Percentiles rank a stretch among this genome's conserved stretches.
These are phyloP conservation scores for Nepenthes gracilis DNA, from an alignment of 148 eudicot genomes.

Conservation along the genomic window DNA sequence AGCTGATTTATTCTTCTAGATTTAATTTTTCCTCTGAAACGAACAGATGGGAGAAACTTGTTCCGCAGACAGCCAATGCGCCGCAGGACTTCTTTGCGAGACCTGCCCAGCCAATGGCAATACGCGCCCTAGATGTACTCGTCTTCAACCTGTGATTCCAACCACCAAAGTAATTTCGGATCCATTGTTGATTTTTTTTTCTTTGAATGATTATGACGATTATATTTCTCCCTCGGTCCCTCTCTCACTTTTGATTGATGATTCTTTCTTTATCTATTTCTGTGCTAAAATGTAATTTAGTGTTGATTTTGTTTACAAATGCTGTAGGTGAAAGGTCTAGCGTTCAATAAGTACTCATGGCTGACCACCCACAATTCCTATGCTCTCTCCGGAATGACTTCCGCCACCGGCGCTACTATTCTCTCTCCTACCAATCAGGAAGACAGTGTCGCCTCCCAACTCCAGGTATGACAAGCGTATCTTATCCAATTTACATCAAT, in stretches of 20 bases:
- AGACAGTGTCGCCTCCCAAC: constrained; percentile 63
- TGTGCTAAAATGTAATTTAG: no score
- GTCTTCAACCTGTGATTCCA: constrained; percentile 52
- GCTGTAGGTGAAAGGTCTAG: constrained; percentile 52
- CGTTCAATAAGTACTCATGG: constrained; percentile 81
- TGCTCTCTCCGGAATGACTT: constrained; percentile 45
- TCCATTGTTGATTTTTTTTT: neutral
- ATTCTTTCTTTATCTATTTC: neutral
- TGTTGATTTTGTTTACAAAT: no score
- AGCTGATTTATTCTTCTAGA: neutral
- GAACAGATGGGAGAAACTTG: constrained; percentile 72
- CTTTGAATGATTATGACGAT: no score
- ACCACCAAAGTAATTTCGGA: constrained; percentile 37
- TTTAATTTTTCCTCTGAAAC: neutral
- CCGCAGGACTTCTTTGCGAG: constrained; percentile 38
- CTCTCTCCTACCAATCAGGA: constrained; percentile 78
- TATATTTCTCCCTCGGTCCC: neutral
- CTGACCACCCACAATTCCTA: constrained; percentile 79
- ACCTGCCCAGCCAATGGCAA: constrained; percentile 69
- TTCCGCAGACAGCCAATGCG: constrained; percentile 35
- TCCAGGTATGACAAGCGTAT: constrained; percentile 10
- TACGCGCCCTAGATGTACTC: constrained; percentile 73
- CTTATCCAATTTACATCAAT: no score
- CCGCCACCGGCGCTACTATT: constrained; percentile 42
- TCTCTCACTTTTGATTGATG: neutral